Evolutionary conservation across 352 stramenopile species (phyloP).

Genomic region (Stephanocyclus meneghinianus): DNA sequence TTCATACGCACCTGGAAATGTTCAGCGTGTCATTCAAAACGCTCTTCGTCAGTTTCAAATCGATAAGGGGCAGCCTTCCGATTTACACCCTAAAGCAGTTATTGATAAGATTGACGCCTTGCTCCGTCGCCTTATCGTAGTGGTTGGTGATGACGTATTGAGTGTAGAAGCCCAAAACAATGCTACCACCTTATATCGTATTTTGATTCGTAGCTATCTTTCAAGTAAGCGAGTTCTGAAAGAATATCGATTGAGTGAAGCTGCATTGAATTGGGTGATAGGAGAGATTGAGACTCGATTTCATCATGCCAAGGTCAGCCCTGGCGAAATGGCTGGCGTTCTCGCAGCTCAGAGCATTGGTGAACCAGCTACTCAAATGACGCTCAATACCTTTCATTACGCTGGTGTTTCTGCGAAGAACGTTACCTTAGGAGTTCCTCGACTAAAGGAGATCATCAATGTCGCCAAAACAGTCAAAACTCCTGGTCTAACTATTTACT

Average conservation of each 20-base stretch:
- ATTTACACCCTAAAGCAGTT: slow-evolving; percentile 87
- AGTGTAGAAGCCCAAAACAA: slow-evolving; percentile 97
- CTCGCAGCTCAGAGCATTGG: slow-evolving; percentile 98
- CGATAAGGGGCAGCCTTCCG: slow-evolving; percentile 89
- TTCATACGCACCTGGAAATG: slow-evolving; percentile 82
- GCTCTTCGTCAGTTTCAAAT: slow-evolving; percentile 92
- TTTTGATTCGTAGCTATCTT: slow-evolving; percentile 93
- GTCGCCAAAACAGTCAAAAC: slow-evolving; percentile 97
- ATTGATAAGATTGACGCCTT: slow-evolving; percentile 89
- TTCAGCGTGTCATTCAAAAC: slow-evolving; percentile 93
- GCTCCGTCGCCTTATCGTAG: slow-evolving; percentile 90
- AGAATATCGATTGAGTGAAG: slow-evolving; percentile 93
- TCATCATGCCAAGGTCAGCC: slow-evolving; percentile 90
- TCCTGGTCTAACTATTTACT: slow-evolving; percentile 93
- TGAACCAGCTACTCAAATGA: slow-evolving; percentile 99
- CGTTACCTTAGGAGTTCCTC: slow-evolving; percentile 98
- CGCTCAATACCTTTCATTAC: slow-evolving; percentile 99
- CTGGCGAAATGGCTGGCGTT: slow-evolving; percentile 98
- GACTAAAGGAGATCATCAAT: slow-evolving; percentile 99
- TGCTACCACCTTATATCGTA: slow-evolving; percentile 97
- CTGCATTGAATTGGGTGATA: slow-evolving; percentile 92
- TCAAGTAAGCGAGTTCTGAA: slow-evolving; percentile 94
- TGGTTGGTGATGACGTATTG: slow-evolving; percentile 94
- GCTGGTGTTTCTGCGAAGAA: slow-evolving; percentile 99
- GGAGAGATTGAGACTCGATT: slow-evolving; percentile 97